Evolutionary conservation across 2,329 filamentous ascomycete genomes (phyloP).

Genomic region (Exophiala sp.): DNA sequence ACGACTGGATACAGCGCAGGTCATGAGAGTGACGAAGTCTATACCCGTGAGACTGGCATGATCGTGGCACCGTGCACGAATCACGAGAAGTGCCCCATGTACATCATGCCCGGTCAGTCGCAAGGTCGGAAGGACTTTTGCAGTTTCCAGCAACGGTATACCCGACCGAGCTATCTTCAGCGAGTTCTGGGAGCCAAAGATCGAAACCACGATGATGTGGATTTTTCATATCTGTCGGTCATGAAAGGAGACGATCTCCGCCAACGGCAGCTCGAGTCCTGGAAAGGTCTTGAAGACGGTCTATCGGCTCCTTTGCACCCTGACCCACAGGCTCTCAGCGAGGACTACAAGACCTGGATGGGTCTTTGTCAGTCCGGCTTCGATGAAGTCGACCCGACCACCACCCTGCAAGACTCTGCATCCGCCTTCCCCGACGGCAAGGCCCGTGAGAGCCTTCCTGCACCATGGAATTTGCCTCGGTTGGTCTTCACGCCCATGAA

Average conservation of each 20-base stretch:
- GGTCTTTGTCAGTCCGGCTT: conserved; percentile 14
- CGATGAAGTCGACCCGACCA: conserved; percentile 20
- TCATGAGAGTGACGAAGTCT: conserved; percentile 26
- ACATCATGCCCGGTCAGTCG: conserved; percentile 61
- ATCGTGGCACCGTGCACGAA: conserved; percentile 71
- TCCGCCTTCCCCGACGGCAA: conserved; percentile 24
- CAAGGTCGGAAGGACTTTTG: conserved; percentile 81
- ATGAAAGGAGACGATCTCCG: conserved; percentile 66
- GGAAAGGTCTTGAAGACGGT: conserved; percentile 19
- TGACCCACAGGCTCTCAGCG: conserved; percentile 3
- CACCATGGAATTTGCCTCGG: conserved; percentile 57
- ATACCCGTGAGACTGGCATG: conserved; percentile 50
- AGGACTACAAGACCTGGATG: conserved; percentile 16
- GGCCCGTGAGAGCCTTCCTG: conserved; percentile 44
- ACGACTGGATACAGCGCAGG: conserved; percentile 32
- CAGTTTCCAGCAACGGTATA: conserved; percentile 82
- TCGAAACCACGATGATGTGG: conserved; percentile 80
- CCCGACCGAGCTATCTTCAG: conserved; percentile 76
- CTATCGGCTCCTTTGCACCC: conserved; percentile 18
- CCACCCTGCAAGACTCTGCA: conserved; percentile 7
- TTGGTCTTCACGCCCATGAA: conserved; percentile 77
- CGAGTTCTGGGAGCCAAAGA: conserved; percentile 60
- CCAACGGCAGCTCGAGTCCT: conserved; percentile 28
- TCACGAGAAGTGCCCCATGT: conserved; percentile 85
- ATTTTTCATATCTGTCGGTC: conserved; percentile 84